phyloP scores from a whole-genome alignment of 805 yeast species.

The Pichia manshurica region DNA sequence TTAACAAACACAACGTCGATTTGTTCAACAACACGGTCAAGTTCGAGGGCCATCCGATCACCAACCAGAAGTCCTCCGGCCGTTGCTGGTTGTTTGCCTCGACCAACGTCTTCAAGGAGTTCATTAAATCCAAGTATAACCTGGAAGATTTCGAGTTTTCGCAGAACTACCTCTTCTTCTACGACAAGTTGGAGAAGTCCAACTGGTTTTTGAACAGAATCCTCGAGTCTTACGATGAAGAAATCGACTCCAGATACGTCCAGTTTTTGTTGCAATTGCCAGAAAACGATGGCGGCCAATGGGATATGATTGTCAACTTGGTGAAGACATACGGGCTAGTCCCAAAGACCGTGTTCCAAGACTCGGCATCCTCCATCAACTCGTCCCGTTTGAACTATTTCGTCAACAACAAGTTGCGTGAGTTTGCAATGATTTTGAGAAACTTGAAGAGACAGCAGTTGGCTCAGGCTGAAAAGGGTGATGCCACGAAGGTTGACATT shows the following conservation, averaged over 20 bases:
- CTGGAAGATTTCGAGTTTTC: slow-evolving; percentile 70
- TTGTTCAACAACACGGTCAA: slow-evolving; percentile 41
- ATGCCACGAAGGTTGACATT: slow-evolving; percentile 12
- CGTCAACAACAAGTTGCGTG: slow-evolving; percentile 67
- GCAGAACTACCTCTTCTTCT: slow-evolving; percentile 74
- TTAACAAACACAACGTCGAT: slow-evolving; percentile 29
- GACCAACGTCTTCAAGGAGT: slow-evolving; percentile 66
- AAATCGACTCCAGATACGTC: slow-evolving; percentile 65
- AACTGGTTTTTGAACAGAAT: slow-evolving; percentile 76
- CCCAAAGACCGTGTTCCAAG: slow-evolving; percentile 70
- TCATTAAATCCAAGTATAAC: slow-evolving; percentile 56
- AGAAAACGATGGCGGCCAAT: slow-evolving; percentile 83
- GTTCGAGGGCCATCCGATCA: slow-evolving; percentile 57
- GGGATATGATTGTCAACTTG: slow-evolving; percentile 77
- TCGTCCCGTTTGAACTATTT: slow-evolving; percentile 54
- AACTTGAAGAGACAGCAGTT: slow-evolving; percentile 39
- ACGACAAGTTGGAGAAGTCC: slow-evolving; percentile 82
- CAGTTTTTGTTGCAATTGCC: slow-evolving; percentile 62
- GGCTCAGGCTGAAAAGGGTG: slow-evolving; percentile 22
- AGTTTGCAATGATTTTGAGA: slow-evolving; percentile 68
- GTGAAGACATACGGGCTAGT: slow-evolving; percentile 76
- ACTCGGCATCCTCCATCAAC: slow-evolving; percentile 54
- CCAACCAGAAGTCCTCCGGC: slow-evolving; percentile 73
- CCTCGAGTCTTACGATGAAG: slow-evolving; percentile 59
- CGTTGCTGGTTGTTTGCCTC: slow-evolving; percentile 91